Evolutionary conservation across 331 rosid species (phyloP).

Genomic region (Saraca asoca): DNA sequence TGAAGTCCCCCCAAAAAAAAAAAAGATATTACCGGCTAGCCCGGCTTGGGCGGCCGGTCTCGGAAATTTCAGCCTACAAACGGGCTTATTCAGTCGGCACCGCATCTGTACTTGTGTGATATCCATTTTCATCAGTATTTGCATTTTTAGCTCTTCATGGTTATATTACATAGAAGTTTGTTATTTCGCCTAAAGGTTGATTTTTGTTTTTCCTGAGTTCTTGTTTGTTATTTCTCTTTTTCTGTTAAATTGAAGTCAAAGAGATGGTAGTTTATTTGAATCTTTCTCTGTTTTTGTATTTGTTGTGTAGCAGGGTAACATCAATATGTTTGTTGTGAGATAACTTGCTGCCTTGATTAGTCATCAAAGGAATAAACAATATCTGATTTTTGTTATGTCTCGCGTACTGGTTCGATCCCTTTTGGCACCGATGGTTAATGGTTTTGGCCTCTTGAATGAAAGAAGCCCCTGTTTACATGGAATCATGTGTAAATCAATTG

Average conservation of each 20-base stretch:
- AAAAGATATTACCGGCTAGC: too few relatives aligned
- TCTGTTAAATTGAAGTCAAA: not conserved
- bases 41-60: too few relatives aligned
- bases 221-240: not conserved
- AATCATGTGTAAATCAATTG: not conserved
- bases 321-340: not conserved
- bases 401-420: constrained; percentile 41
- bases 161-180: not conserved
- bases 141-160: not conserved
- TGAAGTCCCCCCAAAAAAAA: too few relatives aligned
- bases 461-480: not conserved
- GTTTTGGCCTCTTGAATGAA: constrained; percentile 8
- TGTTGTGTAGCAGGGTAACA: not conserved
- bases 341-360: constrained; percentile 8
- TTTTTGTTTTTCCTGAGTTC: not conserved
- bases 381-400: constrained; percentile 39
- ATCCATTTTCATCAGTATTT: not conserved
- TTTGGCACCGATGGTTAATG: constrained; percentile 29
- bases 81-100: too few relatives aligned
- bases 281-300: not conserved
- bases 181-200: not conserved
- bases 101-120: too few relatives aligned
- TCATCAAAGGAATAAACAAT: not conserved
- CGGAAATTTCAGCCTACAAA: too few relatives aligned
- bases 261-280: not conserved